These are phyloP conservation scores for Streptanthus diversifolius DNA, from an alignment of 345 rosid species.

Conservation along the genomic window DNA sequence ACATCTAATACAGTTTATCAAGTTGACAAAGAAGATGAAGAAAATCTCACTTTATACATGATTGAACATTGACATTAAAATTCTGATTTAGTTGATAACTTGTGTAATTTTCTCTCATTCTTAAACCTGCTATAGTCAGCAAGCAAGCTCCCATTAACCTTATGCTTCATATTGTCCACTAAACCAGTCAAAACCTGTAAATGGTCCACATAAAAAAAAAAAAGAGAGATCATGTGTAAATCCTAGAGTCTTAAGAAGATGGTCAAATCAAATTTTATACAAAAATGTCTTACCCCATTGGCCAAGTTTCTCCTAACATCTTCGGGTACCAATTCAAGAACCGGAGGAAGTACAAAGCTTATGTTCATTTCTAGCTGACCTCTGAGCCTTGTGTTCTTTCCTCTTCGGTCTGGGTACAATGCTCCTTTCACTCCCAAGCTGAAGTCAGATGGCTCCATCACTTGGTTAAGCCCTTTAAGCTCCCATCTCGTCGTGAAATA, in stretches of 20 bases:
- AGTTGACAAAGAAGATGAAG: neutral
- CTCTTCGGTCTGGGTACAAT: slow-evolving; percentile 55
- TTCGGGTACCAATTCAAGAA: slow-evolving; percentile 62
- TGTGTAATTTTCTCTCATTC: slow-evolving; percentile 33
- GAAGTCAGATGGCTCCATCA: slow-evolving; percentile 60
- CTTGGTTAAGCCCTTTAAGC: slow-evolving; percentile 64
- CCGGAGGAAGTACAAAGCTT: slow-evolving; percentile 73
- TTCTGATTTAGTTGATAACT: neutral
- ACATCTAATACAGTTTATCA: neutral
- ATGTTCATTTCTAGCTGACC: slow-evolving; percentile 76
- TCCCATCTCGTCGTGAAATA: slow-evolving; percentile 72
- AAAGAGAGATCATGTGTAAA: neutral
- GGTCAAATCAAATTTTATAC: neutral
- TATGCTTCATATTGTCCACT: slow-evolving; percentile 77
- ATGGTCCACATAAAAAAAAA: neutral
- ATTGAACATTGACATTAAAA: neutral
- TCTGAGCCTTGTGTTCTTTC: slow-evolving; percentile 51
- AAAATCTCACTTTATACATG: neutral
- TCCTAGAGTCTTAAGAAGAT: neutral
- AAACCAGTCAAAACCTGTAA: slow-evolving; percentile 57
- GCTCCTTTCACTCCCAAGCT: slow-evolving; percentile 63
- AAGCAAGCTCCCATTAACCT: slow-evolving; percentile 73
- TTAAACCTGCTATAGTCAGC: slow-evolving; percentile 74
- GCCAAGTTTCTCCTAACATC: slow-evolving; percentile 59
- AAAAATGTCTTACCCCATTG: slow-evolving; percentile 46